phyloP scores from a whole-genome alignment of 306 rosid species.

The Calophaca sinica region DNA sequence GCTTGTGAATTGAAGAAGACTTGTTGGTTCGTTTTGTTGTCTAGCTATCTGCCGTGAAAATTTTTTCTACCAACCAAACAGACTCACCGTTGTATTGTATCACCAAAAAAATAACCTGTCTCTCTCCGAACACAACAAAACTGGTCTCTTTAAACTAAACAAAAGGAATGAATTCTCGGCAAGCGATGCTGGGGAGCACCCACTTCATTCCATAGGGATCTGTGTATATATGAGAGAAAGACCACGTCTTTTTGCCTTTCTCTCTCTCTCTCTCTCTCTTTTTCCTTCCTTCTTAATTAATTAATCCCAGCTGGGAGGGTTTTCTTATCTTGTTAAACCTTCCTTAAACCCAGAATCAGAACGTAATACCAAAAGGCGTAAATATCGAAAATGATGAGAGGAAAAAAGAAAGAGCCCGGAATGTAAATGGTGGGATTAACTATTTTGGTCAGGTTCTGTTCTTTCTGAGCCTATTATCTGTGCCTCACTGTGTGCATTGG shows the following conservation, averaged over 20 bases:
- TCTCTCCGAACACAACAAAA: conserved; percentile 50
- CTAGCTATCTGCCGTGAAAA: conserved; percentile 26
- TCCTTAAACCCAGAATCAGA: conserved; percentile 53
- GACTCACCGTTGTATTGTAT: too few relatives aligned
- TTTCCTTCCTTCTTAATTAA: background rate
- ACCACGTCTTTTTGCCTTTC: conserved; percentile 47
- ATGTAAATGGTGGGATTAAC: conserved; percentile 34
- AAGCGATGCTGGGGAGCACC: conserved; percentile 67
- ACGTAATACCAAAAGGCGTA: conserved; percentile 5
- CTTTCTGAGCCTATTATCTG: conserved; percentile 1
- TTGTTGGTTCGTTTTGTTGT: conserved; percentile 54
- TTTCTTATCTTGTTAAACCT: conserved; percentile 46
- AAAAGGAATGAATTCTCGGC: conserved; percentile 75
- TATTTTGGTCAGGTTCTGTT: conserved; percentile 30
- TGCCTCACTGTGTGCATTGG: conserved; percentile 22
- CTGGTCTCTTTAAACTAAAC: conserved; percentile 80
- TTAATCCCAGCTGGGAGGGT: too few relatives aligned
- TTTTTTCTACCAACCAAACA: conserved; percentile 42
- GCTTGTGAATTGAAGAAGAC: conserved; percentile 23
- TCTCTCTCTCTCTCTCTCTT: background rate
- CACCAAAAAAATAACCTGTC: background rate
- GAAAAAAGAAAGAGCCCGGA: conserved; percentile 9
- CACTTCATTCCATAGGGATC: conserved; percentile 96
- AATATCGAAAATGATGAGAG: conserved; percentile 33
- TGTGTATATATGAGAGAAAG: conserved; percentile 62